Base-by-base conservation (phyloP, 331 rosid genomes). In the Arachis monticola region DNA sequence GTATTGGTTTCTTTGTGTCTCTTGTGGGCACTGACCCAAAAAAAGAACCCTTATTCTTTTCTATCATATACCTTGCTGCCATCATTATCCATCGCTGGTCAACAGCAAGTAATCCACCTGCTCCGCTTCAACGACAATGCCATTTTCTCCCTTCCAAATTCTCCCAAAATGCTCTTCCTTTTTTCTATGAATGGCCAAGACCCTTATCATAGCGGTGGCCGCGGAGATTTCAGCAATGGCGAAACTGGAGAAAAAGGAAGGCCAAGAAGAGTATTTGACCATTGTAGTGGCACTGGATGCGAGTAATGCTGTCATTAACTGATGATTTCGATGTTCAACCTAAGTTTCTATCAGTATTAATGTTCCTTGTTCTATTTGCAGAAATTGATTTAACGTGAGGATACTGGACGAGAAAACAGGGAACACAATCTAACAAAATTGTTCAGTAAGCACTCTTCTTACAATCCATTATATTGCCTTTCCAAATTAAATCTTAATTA, bases 361-460 rank as follows among this genome's bases (percentile, higher is more conserved):
- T 55, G 10, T 46, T 64, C 12, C 13, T 4, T 68, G 11, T 53
- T 77, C 53, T 63, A 10, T 32, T 42, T 66, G 50, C 84, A 93
- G 98, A 51, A 87, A 30, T 65, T 94, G 87, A 61, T 30, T 82
- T 35, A 93, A 67, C 92, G 97, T 5, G 97, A 93, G 1, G 98
- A 97, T 0, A 71, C 92, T 65, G 97, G 98, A 47, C 88, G 90
- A 2, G 96, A 96, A 44, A 93, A 93, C 70, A 97, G 98, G 98
- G 98, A 80, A 73, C 88, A 12, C 78, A 88, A 51, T 56, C 44
- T 35, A 96, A 91, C 78, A 97, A 89, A 52, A 66, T 87, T 83
- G 66, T 86, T 61, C 86, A 70, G 97, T 93, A 72, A 87, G 94
- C 71, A 56, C 63, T 31, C 12, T 6, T 72, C 11, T 67, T 40